Conservation (phyloP, 1,284 basidiomycete species). For the Cutaneotrichosporon sp. region DNA sequence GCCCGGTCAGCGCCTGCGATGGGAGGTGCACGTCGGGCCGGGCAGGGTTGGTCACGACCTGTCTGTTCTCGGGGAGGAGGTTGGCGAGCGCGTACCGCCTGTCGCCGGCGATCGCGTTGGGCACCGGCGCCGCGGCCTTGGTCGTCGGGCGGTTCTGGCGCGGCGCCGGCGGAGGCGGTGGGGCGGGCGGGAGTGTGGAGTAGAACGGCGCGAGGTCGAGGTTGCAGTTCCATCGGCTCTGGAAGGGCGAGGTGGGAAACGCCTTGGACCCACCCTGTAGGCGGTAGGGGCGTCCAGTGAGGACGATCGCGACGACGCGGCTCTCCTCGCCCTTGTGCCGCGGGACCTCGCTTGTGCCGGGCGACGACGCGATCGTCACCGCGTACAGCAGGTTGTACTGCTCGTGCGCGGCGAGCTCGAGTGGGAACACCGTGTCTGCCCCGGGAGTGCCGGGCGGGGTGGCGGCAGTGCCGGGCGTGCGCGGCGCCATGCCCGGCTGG, state of each 20-base stretch:
- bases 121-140: conserved; percentile 14
- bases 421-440: conserved; percentile 60
- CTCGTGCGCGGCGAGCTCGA: conserved; percentile 66
- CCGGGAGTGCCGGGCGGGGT: background rate
- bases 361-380: conserved; percentile 57
- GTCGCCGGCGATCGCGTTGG: conserved; percentile 51
- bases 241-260: conserved; percentile 67
- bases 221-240: conserved; percentile 81
- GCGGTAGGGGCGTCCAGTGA: conserved; percentile 65
- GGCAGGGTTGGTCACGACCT: conserved; percentile 17
- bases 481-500: conserved; percentile 49
- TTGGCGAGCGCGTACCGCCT: conserved; percentile 51
- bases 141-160: conserved; percentile 11
- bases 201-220: conserved; percentile 67
- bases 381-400: conserved; percentile 86
- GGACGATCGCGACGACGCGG: conserved; percentile 73
- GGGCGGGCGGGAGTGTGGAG: conserved; percentile 30
- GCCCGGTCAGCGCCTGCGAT: conserved; percentile 17
- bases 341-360: conserved; percentile 20
- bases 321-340: conserved; percentile 59
- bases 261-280: conserved; percentile 1
- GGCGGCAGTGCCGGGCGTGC: background rate
- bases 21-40: conserved; percentile 21
- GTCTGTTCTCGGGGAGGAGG: conserved; percentile 24
- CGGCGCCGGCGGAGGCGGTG: conserved; percentile 16